Percentiles rank a stretch among this genome's conserved stretches.
phyloP scores from a whole-genome alignment of 2,329 filamentous ascomycete species.

The Ambrosiella xylebori region DNA sequence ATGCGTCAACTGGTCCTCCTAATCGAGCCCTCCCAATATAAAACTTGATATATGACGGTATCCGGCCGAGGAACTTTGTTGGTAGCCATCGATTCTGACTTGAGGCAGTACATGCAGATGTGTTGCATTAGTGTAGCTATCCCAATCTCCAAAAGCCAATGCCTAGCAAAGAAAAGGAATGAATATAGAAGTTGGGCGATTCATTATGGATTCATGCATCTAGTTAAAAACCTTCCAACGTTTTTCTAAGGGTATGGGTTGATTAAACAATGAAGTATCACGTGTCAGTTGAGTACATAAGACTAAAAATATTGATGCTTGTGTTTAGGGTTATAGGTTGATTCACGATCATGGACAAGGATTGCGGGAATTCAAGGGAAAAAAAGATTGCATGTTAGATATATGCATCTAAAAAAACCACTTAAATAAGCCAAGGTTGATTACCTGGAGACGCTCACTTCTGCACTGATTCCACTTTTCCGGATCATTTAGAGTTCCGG shows the following conservation, averaged over 20 bases:
- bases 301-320: no score
- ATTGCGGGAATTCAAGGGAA: no score
- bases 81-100: background rate
- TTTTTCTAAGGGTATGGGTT: no score
- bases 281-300: no score
- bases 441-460: background rate
- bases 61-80: background rate
- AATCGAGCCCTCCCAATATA: background rate
- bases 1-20: background rate
- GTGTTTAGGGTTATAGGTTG: no score
- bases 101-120: background rate
- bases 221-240: no score
- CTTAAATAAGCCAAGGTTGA: background rate
- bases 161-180: no score
- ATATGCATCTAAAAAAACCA: background rate
- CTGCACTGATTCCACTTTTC: background rate
- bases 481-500: background rate
- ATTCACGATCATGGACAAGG: no score
- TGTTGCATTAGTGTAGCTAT: background rate
- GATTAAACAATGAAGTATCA: no score
- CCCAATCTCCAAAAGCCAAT: background rate
- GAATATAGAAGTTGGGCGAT: no score
- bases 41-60: background rate
- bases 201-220: no score
- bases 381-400: no score